Percentiles rank a stretch among this genome's conserved stretches.
Evolutionary conservation across 192 early-diverging fungal genomes (phyloP).

Genomic region (Backusella australiensis): DNA sequence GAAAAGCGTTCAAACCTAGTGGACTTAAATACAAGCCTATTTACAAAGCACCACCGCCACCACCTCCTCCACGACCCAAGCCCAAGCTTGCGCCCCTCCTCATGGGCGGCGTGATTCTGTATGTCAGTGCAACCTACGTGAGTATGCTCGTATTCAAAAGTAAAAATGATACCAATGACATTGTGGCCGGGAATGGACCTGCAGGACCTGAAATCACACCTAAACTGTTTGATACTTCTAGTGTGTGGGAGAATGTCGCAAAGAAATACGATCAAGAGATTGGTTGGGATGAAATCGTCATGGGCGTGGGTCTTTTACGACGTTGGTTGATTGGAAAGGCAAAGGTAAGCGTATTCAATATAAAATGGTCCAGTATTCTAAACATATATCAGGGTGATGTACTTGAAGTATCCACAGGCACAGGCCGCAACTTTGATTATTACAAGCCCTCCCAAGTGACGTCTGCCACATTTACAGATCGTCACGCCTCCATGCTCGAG

Average conservation of each 20-base stretch:
- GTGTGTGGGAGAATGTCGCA: constrained; percentile 51
- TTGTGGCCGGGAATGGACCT: neutral
- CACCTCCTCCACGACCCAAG: neutral
- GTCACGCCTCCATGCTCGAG: constrained; percentile 49
- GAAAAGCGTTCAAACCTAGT: constrained; percentile 2
- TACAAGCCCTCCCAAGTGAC: constrained; percentile 43
- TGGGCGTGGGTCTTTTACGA: constrained; percentile 54
- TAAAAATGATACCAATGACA: constrained; percentile 25
- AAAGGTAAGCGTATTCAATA: constrained; percentile 25
- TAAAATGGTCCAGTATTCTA: neutral
- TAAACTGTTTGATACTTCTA: constrained; percentile 29
- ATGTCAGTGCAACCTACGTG: constrained; percentile 37
- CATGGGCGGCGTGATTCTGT: constrained; percentile 33
- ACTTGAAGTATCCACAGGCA: constrained; percentile 62
- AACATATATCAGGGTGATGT: constrained; percentile 43
- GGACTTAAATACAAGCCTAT: constrained; percentile 10
- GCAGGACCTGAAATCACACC: constrained; percentile 19
- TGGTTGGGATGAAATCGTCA: constrained; percentile 56
- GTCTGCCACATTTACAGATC: constrained; percentile 53
- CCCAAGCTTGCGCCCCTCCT: constrained; percentile 23
- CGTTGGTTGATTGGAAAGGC: constrained; percentile 44
- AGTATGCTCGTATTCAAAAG: constrained; percentile 37
- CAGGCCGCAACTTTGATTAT: constrained; percentile 60
- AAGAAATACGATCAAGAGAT: constrained; percentile 55
- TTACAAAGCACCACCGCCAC: constrained; percentile 9